Evolutionary conservation across 176 grass and related monocot genomes (phyloP), one percentile per base, ranked within the genome.

Genomic region (Saccharum officinarum): DNA sequence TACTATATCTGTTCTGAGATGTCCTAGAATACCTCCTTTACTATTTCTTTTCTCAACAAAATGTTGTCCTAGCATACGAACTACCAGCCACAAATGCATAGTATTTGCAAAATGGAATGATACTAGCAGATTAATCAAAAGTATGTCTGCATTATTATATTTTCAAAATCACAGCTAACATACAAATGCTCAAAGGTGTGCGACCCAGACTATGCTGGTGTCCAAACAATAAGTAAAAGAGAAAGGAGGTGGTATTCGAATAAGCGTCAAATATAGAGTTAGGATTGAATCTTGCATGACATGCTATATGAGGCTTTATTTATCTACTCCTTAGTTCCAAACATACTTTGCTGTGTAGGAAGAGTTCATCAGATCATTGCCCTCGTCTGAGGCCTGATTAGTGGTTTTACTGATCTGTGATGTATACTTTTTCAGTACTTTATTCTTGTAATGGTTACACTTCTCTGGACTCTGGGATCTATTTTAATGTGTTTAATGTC

Each of bases 401-500:
- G 55, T 59, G 45, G 7, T 76, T 78, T 57, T 59, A 68, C 25
- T 40, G 67, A 75, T 73, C 23, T 30, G 7, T 20, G 10, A 26
- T 34, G 26, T 5, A 46, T 87, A 54, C 10, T 82, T 69, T 23
- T 61, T 20, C 14, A 15, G 31, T 31, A 36, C 8, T 46, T 67
- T 12, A 30, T 37, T 50, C 34, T 76, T 50, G 39, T 82, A 69
- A 62, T 69, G 20, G 38, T 76, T 76, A 31, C 52, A 71, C 30
- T 60, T 55, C 47, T 71, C 59, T 55, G 18, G 52, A 22, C 18
- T 69, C 45, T 34, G 8, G 13, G 9, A 90, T 79, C 20, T 68
- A 47, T 82, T 71, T 67, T 38, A 80, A 67, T 60, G 22, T 42
- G 84, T 31, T 45, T 68, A 23, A 62, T 28, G 23, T 28, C 18